Base-by-base conservation (phyloP, 148 eudicot species). In the Arctostaphylos glauca region DNA sequence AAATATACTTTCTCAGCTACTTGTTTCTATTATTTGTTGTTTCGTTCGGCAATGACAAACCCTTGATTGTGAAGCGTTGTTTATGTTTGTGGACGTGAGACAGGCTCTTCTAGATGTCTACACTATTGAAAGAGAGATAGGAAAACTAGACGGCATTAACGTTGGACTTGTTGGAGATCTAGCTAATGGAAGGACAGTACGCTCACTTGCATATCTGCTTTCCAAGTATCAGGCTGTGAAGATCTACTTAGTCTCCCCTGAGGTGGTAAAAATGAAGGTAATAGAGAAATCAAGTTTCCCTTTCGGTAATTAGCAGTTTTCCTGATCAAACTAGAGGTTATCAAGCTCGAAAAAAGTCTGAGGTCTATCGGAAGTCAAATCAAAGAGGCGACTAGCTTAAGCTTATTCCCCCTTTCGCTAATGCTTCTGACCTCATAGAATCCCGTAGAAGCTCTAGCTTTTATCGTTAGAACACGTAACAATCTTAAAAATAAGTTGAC, bases 91-190 rank as follows among this genome's bases (percentile, higher is more conserved):
- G 76, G 16, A 19, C 62, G 31, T 60, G 81, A 50, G 14, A 62
- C 83, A 96, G 99, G 99, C 99, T 71, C 97, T 96, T 81, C 90
- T 96, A 82, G 98, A 96, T 86, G 86, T 93, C 25, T 96, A 96
- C 88, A 96, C 99, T 43, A 96, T 96, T 66, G 92, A 94, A 87
- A 87, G 98, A 87, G 99, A 96, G 90, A 88, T 93, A 83, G 98
- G 98, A 64, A 94, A 91, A 80, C 90, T 96, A 64, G 98, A 96
- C 82, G 95, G 98, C 31, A 96, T 96, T 59, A 89, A 88, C 82
- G 98, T 94, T 90, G 99, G 93, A 75, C 93, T 96, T 85, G 99
- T 96, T 62, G 99, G 98, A 77, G 99, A 96, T 92, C 99, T 96
- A 87, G 98, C 98, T 80, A 81, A 96, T 80, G 99, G 98, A 55